Evolutionary conservation across 192 early-diverging fungal genomes (phyloP).

Genomic region (Entomortierella parvispora): DNA sequence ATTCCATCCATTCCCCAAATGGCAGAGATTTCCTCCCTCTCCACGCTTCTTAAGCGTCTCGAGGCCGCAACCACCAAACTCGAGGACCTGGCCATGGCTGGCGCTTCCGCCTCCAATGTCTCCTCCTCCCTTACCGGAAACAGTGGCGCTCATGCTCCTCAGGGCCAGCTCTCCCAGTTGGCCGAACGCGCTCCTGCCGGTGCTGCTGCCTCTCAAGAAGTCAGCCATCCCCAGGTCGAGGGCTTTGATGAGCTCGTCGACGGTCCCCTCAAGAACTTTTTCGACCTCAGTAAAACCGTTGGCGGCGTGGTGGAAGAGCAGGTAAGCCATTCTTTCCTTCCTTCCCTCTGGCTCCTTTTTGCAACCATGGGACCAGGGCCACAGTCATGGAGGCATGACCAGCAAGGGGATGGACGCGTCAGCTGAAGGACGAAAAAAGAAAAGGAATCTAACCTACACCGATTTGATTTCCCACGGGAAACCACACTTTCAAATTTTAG

Average conservation of each 20-base stretch:
- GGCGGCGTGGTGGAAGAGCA: slow-evolving; percentile 69
- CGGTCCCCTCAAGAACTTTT: slow-evolving; percentile 55
- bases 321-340: slow-evolving; percentile 23
- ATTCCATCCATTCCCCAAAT: slow-evolving; percentile 13
- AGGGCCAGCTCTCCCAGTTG: slow-evolving; percentile 47
- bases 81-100: slow-evolving; percentile 81
- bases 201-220: slow-evolving; percentile 25
- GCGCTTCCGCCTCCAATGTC: slow-evolving; percentile 57
- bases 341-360: neutral
- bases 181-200: slow-evolving; percentile 47
- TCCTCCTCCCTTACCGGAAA: slow-evolving; percentile 49
- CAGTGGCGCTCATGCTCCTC: slow-evolving; percentile 42
- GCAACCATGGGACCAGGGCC: too few species aligned
- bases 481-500: slow-evolving; percentile 40
- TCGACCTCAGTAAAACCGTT: slow-evolving; percentile 58
- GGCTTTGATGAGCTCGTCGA: slow-evolving; percentile 65
- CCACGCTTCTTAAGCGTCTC: slow-evolving; percentile 86
- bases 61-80: slow-evolving; percentile 92
- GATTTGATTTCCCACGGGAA: slow-evolving; percentile 4
- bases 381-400: neutral
- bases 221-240: slow-evolving; percentile 57
- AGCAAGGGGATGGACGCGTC: too few species aligned
- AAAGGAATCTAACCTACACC: slow-evolving; percentile 40
- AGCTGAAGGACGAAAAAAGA: too few species aligned
- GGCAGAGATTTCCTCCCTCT: slow-evolving; percentile 68